Conservation (phyloP, 164 flowering plant species). For the Dillenia turbinata region DNA sequence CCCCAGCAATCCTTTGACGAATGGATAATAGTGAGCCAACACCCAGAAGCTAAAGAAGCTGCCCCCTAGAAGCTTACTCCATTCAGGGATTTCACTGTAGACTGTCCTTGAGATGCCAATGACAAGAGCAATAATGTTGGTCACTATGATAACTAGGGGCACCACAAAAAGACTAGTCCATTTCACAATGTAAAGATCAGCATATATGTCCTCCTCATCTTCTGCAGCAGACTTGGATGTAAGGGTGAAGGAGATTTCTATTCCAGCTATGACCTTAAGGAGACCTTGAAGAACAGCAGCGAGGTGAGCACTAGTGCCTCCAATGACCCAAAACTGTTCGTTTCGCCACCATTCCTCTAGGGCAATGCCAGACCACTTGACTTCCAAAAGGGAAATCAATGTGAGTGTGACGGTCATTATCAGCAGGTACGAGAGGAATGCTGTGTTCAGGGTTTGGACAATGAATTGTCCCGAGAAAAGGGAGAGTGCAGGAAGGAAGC, state of each 20-base stretch:
- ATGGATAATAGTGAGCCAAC: conserved; percentile 64
- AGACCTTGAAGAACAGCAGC: conserved; percentile 74
- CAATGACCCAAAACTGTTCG: conserved; percentile 79
- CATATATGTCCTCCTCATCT: conserved; percentile 59
- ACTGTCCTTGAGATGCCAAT: conserved; percentile 54
- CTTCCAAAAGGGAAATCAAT: conserved; percentile 57
- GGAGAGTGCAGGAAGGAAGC: conserved; percentile 79
- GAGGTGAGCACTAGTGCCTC: conserved; percentile 75
- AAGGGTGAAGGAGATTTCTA: conserved; percentile 67
- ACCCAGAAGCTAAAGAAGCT: conserved; percentile 71
- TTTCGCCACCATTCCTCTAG: conserved; percentile 85
- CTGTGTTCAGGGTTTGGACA: conserved; percentile 43
- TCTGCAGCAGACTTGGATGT: conserved; percentile 60
- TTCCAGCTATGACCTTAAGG: conserved; percentile 65
- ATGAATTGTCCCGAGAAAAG: conserved; percentile 75
- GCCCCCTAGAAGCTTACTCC: conserved; percentile 59
- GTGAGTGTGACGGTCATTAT: conserved; percentile 46
- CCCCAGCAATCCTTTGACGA: conserved; percentile 64
- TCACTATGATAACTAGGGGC: conserved; percentile 56
- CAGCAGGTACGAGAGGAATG: conserved; percentile 67
- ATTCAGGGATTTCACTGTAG: conserved; percentile 58
- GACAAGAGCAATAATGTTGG: conserved; percentile 46
- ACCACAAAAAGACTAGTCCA: conserved; percentile 64
- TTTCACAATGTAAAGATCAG: conserved; percentile 64
- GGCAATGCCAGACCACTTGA: conserved; percentile 68